Base-by-base conservation (phyloP, 2,329 filamentous ascomycete species). In the Trichoderma semiorbis region DNA sequence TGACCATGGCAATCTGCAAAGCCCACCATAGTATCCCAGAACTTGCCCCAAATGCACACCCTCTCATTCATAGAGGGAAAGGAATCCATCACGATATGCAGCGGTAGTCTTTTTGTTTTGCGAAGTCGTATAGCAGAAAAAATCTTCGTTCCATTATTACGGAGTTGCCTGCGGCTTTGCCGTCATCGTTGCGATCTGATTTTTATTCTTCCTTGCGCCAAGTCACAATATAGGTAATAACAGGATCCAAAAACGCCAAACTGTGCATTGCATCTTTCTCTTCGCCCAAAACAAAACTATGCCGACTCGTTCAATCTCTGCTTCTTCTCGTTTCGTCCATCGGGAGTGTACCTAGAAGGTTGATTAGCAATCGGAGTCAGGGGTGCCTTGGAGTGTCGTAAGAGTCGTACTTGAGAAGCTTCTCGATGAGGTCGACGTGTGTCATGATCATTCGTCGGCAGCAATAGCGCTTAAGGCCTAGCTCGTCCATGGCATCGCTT, bases 371-470 rank as follows among this genome's bases (percentile, higher is more conserved):
- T 68, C 62, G 72, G 53, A 11, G n/a, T 68, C 62, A 73, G 57
- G 71, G 63, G 43, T 4, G 39, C 53, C 21, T 39, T 21, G 30
- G 10, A 5, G 32, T 47, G 14, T 18, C n/a, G 28, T 28, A 21
- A 34, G 53, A 28, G 43, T 24, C 89, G 77, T 91, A 97, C 93
- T 95, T 93, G 75, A 99, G 90, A 65, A 99, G 90, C 85, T 99
- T 99, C 87, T 99, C 96, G 78, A 99, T 98, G 74, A 99, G 87
- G 82, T 99, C 96, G 78, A 99, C 96, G 84, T 99, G 96, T 73
- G 96, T 99, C 93, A 99, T 98, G 83, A 99, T 91, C 96, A 99
- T 99, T 79, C 96, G 92, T 77, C 96, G 93, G 86, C 96, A 99
- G 89, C 96, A 99, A 86, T 99, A 99, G 77, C 96, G 90, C 84